Evolutionary conservation across 129 eudicot genomes (phyloP).

Genomic region (Kitagawia praeruptora): DNA sequence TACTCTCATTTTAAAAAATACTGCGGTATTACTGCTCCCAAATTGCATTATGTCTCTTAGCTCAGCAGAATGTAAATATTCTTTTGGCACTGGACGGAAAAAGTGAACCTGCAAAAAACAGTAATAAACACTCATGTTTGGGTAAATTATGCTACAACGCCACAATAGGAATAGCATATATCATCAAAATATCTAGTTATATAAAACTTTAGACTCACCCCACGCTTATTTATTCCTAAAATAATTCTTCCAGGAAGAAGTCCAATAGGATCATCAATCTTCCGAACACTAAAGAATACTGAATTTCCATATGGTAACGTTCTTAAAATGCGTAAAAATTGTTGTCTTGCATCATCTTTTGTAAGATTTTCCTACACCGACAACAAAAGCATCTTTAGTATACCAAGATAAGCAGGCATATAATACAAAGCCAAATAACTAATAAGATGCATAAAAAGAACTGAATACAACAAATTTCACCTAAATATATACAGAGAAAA

Average conservation of each 20-base stretch:
- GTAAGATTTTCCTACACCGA: constrained; percentile 67
- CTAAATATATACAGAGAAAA: not conserved
- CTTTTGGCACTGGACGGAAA: constrained; percentile 98
- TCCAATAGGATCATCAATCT: constrained; percentile 98
- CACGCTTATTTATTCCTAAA: constrained; percentile 93
- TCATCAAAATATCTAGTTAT: not conserved
- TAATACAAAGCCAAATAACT: not conserved
- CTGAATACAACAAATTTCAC: not conserved
- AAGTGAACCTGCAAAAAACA: constrained; percentile 66
- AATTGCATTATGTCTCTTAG: constrained; percentile 98
- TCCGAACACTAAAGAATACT: constrained; percentile 89
- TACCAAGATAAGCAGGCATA: not conserved
- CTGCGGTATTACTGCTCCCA: constrained; percentile 99
- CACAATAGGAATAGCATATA: not conserved
- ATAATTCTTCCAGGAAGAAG: constrained; percentile 87
- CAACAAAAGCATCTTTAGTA: constrained; percentile 16
- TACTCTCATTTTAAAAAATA: constrained; percentile 97
- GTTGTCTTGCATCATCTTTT: constrained; percentile 95
- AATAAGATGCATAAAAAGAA: not conserved
- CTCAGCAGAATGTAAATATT: constrained; percentile 95
- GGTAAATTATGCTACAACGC: not conserved
- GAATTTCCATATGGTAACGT: constrained; percentile 94
- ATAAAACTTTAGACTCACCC: constrained; percentile 42
- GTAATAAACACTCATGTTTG: not conserved
- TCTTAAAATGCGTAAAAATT: constrained; percentile 71